phyloP scores from a whole-genome alignment of 208 protist genomes.

The Crithidia expoeki region DNA sequence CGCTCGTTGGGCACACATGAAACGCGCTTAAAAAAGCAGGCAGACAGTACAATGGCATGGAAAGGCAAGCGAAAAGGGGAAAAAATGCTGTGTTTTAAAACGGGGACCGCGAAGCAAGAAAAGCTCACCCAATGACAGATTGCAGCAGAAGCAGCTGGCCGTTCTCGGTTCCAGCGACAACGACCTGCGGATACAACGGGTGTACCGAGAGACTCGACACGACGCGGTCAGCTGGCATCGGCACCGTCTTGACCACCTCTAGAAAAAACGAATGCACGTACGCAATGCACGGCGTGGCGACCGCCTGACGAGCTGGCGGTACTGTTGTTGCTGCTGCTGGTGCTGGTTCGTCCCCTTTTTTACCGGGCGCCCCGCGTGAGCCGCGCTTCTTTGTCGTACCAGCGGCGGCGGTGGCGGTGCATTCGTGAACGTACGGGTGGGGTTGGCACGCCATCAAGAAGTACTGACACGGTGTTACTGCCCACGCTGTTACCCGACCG shows the following conservation, averaged over 20 bases:
- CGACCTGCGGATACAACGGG: conserved; percentile 66
- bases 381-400: too few relatives aligned
- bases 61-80: conserved; percentile 3
- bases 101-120: not conserved
- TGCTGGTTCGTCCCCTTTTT: not conserved
- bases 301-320: not conserved
- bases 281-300: conserved; percentile 37
- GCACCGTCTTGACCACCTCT: conserved; percentile 50
- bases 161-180: conserved; percentile 52
- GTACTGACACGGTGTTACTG: conserved; percentile 64
- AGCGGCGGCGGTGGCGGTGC: not conserved
- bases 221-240: conserved; percentile 37
- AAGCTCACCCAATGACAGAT: conserved; percentile 1
- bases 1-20: too few relatives aligned
- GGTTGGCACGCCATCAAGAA: conserved; percentile 60
- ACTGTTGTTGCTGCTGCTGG: not conserved
- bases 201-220: conserved; percentile 60
- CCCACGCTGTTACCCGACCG: conserved; percentile 74
- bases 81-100: conserved; percentile 1
- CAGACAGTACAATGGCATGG: too few relatives aligned
- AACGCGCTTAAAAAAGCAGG: too few relatives aligned
- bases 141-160: conserved; percentile 28
- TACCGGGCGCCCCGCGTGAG: not conserved
- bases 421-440: conserved; percentile 1
- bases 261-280: conserved; percentile 85